phyloP scores from a whole-genome alignment of 305 asterid genomes.

The Fraxinus paxiana region DNA sequence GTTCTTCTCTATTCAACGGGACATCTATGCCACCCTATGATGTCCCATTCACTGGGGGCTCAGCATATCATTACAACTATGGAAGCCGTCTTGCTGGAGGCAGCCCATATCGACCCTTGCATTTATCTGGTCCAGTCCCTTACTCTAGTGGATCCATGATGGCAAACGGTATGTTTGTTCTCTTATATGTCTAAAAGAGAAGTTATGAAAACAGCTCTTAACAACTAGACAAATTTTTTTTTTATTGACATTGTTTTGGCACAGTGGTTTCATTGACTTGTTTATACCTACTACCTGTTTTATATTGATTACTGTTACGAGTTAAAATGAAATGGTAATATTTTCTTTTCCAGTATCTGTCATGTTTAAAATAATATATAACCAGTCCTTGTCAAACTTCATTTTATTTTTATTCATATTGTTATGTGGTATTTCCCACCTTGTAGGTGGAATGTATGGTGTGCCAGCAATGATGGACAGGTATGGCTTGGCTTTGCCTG shows the following conservation, averaged over 20 bases:
- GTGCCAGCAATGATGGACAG: slow-evolving; percentile 73
- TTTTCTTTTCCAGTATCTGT: slow-evolving; percentile 1
- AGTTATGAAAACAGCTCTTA: background rate
- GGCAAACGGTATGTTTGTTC: slow-evolving; percentile 45
- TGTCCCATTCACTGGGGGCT: slow-evolving; percentile 73
- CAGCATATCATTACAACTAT: slow-evolving; percentile 74
- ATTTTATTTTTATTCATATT: background rate
- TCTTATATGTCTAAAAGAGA: background rate
- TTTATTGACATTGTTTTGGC: background rate
- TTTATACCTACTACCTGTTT: background rate
- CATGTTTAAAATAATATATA: background rate
- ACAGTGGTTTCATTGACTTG: background rate
- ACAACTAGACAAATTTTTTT: background rate
- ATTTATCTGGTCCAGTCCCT: slow-evolving; percentile 62
- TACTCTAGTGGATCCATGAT: slow-evolving; percentile 65
- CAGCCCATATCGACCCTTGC: slow-evolving; percentile 73
- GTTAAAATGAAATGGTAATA: slow-evolving; percentile 11
- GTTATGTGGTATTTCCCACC: background rate
- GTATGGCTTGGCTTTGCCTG: slow-evolving; percentile 60
- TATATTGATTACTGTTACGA: background rate
- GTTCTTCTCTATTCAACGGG: slow-evolving; percentile 68
- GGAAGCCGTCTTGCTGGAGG: slow-evolving; percentile 74
- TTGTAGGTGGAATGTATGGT: slow-evolving; percentile 75
- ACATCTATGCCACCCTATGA: slow-evolving; percentile 72
- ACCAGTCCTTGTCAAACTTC: background rate